Evolutionary conservation across 306 rosid species (phyloP).

Genomic region (Nissolia schottii): DNA sequence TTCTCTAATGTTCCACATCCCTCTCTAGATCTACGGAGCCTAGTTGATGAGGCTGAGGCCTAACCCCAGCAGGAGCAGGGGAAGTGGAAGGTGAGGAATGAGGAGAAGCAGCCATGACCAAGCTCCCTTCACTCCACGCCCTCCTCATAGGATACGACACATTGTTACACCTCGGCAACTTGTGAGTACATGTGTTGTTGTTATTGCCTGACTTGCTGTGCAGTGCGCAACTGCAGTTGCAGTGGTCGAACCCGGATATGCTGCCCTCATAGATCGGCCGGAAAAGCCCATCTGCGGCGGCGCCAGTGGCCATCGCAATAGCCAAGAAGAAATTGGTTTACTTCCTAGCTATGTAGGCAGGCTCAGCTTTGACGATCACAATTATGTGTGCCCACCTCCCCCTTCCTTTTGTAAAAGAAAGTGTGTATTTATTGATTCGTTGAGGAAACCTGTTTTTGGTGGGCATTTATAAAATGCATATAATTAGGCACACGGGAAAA

Average conservation of each 20-base stretch:
- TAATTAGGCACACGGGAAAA: background rate
- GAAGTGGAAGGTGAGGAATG: slow-evolving; percentile 34
- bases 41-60: slow-evolving; percentile 15
- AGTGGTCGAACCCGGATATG: slow-evolving; percentile 36
- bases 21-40: slow-evolving; percentile 14
- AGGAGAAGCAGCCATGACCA: slow-evolving; percentile 25
- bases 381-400: background rate
- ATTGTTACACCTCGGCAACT: background rate
- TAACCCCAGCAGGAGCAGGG: background rate
- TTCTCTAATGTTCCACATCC: background rate
- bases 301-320: slow-evolving; percentile 30
- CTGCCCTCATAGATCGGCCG: slow-evolving; percentile 49
- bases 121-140: slow-evolving; percentile 63
- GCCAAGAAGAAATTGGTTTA: background rate
- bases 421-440: background rate
- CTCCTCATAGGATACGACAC: slow-evolving; percentile 55
- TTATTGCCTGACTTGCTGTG: slow-evolving; percentile 20
- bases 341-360: background rate
- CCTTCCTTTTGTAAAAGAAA: background rate
- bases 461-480: background rate
- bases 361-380: background rate
- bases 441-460: background rate
- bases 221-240: slow-evolving; percentile 36
- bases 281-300: slow-evolving; percentile 44
- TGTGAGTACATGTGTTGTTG: background rate